phyloP scores from a whole-genome alignment of 2,329 filamentous ascomycete genomes.

The Furcasterigmium sp. region DNA sequence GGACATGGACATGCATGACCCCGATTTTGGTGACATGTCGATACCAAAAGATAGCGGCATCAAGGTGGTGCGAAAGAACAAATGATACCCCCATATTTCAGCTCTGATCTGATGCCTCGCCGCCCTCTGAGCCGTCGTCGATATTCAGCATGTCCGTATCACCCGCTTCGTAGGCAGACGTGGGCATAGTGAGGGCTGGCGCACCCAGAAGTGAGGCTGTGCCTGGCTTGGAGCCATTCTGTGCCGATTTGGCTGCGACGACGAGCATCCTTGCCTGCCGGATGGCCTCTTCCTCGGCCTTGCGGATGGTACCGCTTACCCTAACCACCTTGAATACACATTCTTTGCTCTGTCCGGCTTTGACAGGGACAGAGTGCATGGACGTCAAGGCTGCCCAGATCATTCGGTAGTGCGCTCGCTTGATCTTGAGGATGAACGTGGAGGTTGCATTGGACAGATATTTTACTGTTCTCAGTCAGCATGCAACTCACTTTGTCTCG shows the following conservation, averaged over 20 bases:
- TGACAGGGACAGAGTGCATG: conserved; percentile 63
- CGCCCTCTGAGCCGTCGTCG: conserved; percentile 34
- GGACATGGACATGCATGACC: conserved; percentile 34
- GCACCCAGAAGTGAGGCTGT: conserved; percentile 1
- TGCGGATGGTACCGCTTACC: conserved; percentile 89
- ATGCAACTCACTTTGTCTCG: neutral
- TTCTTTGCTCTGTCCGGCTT: conserved; percentile 41
- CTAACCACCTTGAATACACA: conserved; percentile 82
- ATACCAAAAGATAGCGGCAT: conserved; percentile 59
- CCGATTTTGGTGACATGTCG: conserved; percentile 46
- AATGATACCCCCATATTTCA: conserved; percentile 39
- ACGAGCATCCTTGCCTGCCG: conserved; percentile 69
- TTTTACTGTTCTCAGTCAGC: conserved; percentile 59
- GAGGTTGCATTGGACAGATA: conserved; percentile 91
- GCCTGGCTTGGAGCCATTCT: conserved; percentile 15
- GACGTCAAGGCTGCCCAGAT: conserved; percentile 88
- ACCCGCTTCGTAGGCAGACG: conserved; percentile 58
- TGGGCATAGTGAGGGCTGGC: conserved; percentile 4
- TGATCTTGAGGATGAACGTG: conserved; percentile 83
- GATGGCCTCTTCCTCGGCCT: conserved; percentile 86
- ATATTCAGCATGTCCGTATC: conserved; percentile 35
- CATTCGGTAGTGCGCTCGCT: conserved; percentile 76
- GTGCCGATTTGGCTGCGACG: conserved; percentile 50
- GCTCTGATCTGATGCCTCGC: conserved; percentile 38
- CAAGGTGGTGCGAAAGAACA: conserved; percentile 62